These are phyloP conservation scores for Neurospora crassa DNA, from an alignment of 2,329 filamentous ascomycete species.

Conservation along the genomic window DNA sequence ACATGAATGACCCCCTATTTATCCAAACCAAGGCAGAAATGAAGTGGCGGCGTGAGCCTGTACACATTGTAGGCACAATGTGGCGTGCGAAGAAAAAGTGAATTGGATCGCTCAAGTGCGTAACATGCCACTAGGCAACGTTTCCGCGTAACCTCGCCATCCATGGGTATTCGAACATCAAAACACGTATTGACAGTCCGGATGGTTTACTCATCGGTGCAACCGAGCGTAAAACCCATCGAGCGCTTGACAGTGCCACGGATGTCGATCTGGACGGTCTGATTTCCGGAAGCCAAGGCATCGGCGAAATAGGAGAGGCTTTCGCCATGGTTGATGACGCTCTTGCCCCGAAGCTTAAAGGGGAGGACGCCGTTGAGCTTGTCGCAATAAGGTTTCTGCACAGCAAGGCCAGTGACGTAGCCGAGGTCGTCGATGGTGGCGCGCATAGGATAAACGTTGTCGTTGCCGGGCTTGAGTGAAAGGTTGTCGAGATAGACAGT, in stretches of 20 bases:
- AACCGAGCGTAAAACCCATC: conserved; percentile 21
- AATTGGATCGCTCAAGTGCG: background rate
- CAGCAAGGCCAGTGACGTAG: conserved; percentile 35
- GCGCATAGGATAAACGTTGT: conserved; percentile 48
- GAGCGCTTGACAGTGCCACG: conserved; percentile 29
- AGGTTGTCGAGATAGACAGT: conserved; percentile 49
- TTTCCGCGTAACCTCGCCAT: background rate
- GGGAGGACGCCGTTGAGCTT: conserved; percentile 38
- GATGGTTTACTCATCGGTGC: conserved; percentile 3
- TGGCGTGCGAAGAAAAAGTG: background rate
- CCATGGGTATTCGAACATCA: background rate
- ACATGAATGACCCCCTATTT: background rate
- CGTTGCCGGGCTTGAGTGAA: conserved; percentile 46
- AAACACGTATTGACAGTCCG: background rate
- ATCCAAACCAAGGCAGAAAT: background rate
- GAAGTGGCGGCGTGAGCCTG: background rate
- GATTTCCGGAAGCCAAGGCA: conserved; percentile 41
- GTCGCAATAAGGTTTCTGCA: conserved; percentile 38
- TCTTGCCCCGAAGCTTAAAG: conserved; percentile 43
- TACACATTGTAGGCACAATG: background rate
- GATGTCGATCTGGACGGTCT: conserved; percentile 44
- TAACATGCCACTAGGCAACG: background rate
- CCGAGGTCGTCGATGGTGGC: conserved; percentile 40
- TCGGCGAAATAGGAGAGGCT: conserved; percentile 46
- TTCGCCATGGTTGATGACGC: conserved; percentile 41